Percentiles rank a stretch among this genome's conserved stretches.
Conservation (phyloP, 495 filamentous ascomycete genomes). For the Pyrenopolyporus hunteri region DNA sequence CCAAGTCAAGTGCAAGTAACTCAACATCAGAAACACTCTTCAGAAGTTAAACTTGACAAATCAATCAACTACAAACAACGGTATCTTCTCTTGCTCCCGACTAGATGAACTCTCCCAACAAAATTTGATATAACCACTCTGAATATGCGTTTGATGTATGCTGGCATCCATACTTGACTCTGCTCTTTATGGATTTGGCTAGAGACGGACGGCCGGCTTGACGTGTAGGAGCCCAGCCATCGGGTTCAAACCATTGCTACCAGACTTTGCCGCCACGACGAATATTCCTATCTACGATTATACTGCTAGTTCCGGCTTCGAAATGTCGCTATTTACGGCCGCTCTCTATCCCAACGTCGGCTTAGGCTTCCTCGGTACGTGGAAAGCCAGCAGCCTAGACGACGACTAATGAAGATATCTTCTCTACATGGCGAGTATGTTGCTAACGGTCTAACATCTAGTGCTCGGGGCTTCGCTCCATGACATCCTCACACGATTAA, state of each 20-base stretch:
- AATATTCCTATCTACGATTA: neutral
- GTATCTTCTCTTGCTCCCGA: too few species aligned
- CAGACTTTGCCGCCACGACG: neutral
- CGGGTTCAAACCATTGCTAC: too few species aligned
- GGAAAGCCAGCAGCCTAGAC: neutral
- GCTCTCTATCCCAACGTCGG: slow-evolving; percentile 78
- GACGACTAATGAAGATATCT: neutral
- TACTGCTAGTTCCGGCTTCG: neutral
- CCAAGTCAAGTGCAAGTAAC: neutral
- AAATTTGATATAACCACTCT: neutral
- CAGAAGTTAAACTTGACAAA: too few species aligned
- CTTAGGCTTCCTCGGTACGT: slow-evolving; percentile 78
- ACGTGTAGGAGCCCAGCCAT: neutral
- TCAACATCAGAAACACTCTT: too few species aligned
- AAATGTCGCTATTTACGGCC: slow-evolving; percentile 65
- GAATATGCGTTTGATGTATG: neutral
- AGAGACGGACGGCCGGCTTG: slow-evolving; percentile 11
- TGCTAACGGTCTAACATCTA: slow-evolving; percentile 42
- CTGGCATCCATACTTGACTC: neutral
- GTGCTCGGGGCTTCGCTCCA: slow-evolving; percentile 89
- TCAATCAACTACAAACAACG: too few species aligned
- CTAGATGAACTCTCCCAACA: neutral
- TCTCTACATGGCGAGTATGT: neutral
- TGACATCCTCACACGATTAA: slow-evolving; percentile 82
- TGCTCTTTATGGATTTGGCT: slow-evolving; percentile 30